Conservation (phyloP, 441 rosid genomes). For the Syzygium malaccense region DNA sequence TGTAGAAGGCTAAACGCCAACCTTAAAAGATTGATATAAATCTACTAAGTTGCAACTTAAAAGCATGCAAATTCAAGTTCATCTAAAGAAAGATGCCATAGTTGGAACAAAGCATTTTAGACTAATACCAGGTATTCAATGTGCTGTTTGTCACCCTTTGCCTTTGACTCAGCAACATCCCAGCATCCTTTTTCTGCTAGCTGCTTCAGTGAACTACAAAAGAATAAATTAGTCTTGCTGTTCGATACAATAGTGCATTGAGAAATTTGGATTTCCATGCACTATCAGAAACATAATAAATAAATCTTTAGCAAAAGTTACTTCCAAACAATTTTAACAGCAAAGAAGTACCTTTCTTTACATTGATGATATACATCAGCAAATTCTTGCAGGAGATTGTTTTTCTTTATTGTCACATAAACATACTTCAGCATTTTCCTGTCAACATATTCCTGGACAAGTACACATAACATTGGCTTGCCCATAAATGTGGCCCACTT, state of each 20-base stretch:
- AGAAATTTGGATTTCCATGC: not conserved
- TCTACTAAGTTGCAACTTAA: not conserved
- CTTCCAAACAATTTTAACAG: not conserved
- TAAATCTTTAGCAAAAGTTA: not conserved
- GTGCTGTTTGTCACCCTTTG: constrained; percentile 55
- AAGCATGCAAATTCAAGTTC: not conserved
- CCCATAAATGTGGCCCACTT: constrained; percentile 95
- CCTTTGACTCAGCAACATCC: constrained; percentile 84
- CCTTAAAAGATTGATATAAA: not conserved
- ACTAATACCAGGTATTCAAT: constrained; percentile 61
- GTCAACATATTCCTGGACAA: constrained; percentile 59
- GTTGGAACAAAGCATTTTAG: not conserved
- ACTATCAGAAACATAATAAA: not conserved
- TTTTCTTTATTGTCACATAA: constrained; percentile 55
- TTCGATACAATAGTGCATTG: not conserved
- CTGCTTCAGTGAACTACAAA: constrained; percentile 57
- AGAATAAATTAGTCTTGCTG: not conserved
- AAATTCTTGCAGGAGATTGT: constrained; percentile 65
- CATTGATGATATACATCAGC: constrained; percentile 62
- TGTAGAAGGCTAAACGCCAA: not conserved
- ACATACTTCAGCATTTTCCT: constrained; percentile 75
- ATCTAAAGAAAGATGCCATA: not conserved
- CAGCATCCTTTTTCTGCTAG: constrained; percentile 85
- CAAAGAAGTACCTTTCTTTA: constrained; percentile 55
- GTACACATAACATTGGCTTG: constrained; percentile 55